These are phyloP conservation scores for Claviceps pazoutovae DNA, from an alignment of 2,329 filamentous ascomycete genomes.

Conservation along the genomic window DNA sequence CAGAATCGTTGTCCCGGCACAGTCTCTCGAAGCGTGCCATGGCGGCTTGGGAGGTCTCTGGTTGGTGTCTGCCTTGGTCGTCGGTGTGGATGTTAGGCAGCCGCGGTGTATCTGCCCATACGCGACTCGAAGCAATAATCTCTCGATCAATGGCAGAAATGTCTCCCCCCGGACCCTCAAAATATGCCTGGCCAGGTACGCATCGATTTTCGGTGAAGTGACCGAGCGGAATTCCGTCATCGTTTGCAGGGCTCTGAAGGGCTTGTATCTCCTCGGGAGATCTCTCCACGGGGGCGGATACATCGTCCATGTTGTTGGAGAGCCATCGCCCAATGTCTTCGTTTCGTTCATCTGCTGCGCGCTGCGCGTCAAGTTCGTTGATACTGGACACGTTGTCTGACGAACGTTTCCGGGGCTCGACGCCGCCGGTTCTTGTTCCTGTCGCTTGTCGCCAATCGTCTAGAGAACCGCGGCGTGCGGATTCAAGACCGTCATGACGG, in stretches of 20 bases:
- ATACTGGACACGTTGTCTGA: slow-evolving; percentile 30
- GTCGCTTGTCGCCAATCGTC: slow-evolving; percentile 28
- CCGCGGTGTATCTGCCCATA: slow-evolving; percentile 36
- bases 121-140: slow-evolving; percentile 32
- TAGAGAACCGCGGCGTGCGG: slow-evolving; percentile 22
- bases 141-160: slow-evolving; percentile 33
- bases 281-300: slow-evolving; percentile 14
- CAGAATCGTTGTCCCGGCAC: slow-evolving; percentile 41
- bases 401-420: slow-evolving; percentile 32
- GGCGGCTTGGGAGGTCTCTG: slow-evolving; percentile 36
- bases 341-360: slow-evolving; percentile 32
- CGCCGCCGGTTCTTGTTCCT: slow-evolving; percentile 28
- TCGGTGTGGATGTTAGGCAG: slow-evolving; percentile 29
- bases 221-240: slow-evolving; percentile 31
- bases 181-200: slow-evolving; percentile 36
- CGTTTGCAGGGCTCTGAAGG: slow-evolving; percentile 10
- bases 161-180: slow-evolving; percentile 25
- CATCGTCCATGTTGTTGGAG: slow-evolving; percentile 18
- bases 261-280: slow-evolving; percentile 12
- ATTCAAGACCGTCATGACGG: slow-evolving; percentile 10
- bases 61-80: slow-evolving; percentile 25
- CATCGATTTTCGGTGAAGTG: slow-evolving; percentile 35
- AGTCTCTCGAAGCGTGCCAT: slow-evolving; percentile 38
- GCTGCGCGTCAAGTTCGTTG: slow-evolving; percentile 32
- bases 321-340: slow-evolving; percentile 38